Conservation (phyloP, 257 asterid genomes). For the Solanum boliviense region DNA sequence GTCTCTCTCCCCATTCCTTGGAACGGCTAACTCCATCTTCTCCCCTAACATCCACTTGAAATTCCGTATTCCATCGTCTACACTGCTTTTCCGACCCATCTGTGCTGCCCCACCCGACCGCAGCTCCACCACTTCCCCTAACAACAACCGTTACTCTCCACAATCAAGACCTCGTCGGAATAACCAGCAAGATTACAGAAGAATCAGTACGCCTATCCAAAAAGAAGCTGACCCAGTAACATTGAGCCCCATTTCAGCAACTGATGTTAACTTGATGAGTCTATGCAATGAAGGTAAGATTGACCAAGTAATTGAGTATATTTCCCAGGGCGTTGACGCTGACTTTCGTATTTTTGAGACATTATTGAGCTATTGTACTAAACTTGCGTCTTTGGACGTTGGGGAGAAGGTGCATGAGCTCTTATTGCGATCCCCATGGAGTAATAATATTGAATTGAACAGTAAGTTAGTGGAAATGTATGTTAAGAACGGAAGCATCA, state of each 20-base stretch:
- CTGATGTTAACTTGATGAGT: conserved; percentile 6
- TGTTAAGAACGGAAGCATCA: conserved; percentile 17
- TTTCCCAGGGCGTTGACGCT: conserved; percentile 14
- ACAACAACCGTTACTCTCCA: not conserved
- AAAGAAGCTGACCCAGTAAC: not conserved
- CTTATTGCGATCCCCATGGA: conserved; percentile 10
- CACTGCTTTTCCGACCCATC: not conserved
- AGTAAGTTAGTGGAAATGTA: conserved; percentile 15
- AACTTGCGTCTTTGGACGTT: conserved; percentile 14
- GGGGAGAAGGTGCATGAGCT: conserved; percentile 23
- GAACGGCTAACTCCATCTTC: conserved; percentile 9
- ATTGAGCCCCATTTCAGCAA: not conserved
- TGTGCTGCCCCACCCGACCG: conserved; percentile 5
- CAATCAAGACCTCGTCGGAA: not conserved
- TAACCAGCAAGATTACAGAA: conserved; percentile 1
- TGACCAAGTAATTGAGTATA: conserved; percentile 18
- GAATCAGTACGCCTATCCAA: not conserved
- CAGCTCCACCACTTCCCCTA: not conserved
- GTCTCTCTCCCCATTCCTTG: conserved; percentile 7
- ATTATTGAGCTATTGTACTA: conserved; percentile 8
- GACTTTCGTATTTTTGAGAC: conserved; percentile 5
- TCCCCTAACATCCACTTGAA: conserved; percentile 4
- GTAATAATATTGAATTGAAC: conserved; percentile 25
- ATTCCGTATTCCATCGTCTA: not conserved
- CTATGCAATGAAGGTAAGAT: conserved; percentile 23